Base-by-base conservation (phyloP, 176 grass and related monocot genomes). In the Puya raimondii region DNA sequence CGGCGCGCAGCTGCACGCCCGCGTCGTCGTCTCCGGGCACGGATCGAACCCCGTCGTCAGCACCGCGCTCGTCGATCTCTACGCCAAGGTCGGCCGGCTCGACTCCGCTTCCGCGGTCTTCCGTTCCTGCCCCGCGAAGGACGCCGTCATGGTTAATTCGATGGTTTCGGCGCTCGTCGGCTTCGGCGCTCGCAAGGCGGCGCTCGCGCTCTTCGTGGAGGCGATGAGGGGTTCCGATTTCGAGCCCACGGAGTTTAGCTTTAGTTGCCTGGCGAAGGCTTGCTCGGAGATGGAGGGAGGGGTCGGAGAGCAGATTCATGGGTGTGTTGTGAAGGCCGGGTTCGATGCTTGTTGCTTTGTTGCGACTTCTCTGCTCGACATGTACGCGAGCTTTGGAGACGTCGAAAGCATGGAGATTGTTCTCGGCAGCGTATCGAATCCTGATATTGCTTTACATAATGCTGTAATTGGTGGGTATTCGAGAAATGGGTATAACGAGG, bases 351-450 rank as follows among this genome's bases (percentile, higher is more conserved):
- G 75, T 49, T 72, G 73, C 74, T 73, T 78, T 68, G 69, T 78
- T 49, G 50, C 68, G 23, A 83, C 81, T 63, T 83, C 81, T 83
- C 81, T 83, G 29, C 58, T 83, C 47, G 81, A 83, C 47, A 72
- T 83, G 73, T 83, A 83, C 64, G 59, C 64, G 23, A 50, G 48
- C 12, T 78, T 67, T 51, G 74, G 68, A 68, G 74, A 83, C 52
- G 66, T 50, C 22, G 51, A 78, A 67, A 69, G 69, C 69, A 68
- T 78, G 74, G 42, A 83, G 69, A 69, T 50, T 42, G 53, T 73
- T 22, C 73, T 83, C n/a, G 27, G 51, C 26, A 67, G 51, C 22
- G 51, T 73, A 13, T 26, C 29, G 10, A 33, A 47, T 64, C 21
- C 21, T 50, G 81, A 83, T 64, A 72, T 69, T 47, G 51, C 69